Base-by-base conservation (phyloP, 306 rosid species). In the Pachyrhizus erosus region DNA sequence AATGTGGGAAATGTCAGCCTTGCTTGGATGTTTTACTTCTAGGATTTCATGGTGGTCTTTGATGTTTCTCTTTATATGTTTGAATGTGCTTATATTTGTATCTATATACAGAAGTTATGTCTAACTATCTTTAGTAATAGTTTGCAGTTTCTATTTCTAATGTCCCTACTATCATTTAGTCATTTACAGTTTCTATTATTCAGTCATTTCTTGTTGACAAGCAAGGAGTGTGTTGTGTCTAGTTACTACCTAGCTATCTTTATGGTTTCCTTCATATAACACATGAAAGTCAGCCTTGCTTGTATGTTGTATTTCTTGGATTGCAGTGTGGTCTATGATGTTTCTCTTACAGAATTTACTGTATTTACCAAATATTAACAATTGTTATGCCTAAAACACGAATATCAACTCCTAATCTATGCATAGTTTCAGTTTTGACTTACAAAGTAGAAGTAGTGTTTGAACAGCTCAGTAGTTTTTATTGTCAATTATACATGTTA, bases 281-380 rank as follows among this genome's bases (percentile, higher is more conserved):
- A 7, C 64, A 4, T 11, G 31, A 51, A 73, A 51, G 10, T 11
- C 10, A n/a, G 18, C 76, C 15, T 26, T 71, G 23, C 18, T 73
- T 71, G 60, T 40, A 24, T 71, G 39, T 27, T 71, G 21, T 71
- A 26, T 46, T 73, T 51, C 64, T 73, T 73, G 77, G 15, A 73
- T 73, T 51, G 18, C 65, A 46, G 23, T n/a, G 13, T 5, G 66
- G 5, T 29, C 10, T 10, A 17, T 9, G 27, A 46, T 72, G 10
- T 58, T 48, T 49, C 42, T 26, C 64, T 72, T 58, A 12, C n/a
- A 24, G 17, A 12, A 26, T 58, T 58, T 23, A 24, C 14, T 11
- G 8, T 58, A 21, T 20, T 18, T 57, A 57, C 65, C 65, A 23
- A 11, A 57, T 57, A 21, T 57, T 57, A 21, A 10, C 65, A 21